Evolutionary conservation across 1,139 yeast genomes (phyloP).

Genomic region (Candida anutae): DNA sequence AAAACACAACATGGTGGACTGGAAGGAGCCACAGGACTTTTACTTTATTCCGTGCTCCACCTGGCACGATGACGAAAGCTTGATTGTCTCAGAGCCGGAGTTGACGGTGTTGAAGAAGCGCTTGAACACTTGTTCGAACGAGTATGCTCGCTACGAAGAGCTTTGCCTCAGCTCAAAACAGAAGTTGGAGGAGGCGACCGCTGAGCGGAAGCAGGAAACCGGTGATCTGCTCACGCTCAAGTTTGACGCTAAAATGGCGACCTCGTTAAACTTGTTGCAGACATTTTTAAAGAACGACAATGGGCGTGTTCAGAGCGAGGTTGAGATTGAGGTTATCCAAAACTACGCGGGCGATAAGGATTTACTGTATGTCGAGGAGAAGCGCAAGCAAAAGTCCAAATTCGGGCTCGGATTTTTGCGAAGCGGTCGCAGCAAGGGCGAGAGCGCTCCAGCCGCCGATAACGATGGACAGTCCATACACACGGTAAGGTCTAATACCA

Average conservation of each 20-base stretch:
- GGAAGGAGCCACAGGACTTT: slow-evolving; percentile 86
- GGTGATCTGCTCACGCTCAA: slow-evolving; percentile 29
- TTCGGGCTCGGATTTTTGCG: slow-evolving; percentile 51
- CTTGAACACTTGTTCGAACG: slow-evolving; percentile 43
- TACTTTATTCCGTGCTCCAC: slow-evolving; percentile 81
- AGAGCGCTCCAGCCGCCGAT: slow-evolving; percentile 6
- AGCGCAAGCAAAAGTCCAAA: slow-evolving; percentile 41
- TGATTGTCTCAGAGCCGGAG: slow-evolving; percentile 58
- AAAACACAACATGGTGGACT: slow-evolving; percentile 67
- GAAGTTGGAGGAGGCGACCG: slow-evolving; percentile 40
- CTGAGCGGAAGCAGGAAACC: slow-evolving; percentile 24
- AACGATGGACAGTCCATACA: slow-evolving; percentile 24
- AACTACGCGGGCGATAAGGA: slow-evolving; percentile 77
- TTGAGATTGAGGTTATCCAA: slow-evolving; percentile 84
- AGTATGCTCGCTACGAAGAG: slow-evolving; percentile 36
- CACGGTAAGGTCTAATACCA: slow-evolving; percentile 22
- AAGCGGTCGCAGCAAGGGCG: slow-evolving; percentile 7
- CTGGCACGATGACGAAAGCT: slow-evolving; percentile 93
- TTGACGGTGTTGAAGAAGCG: slow-evolving; percentile 56
- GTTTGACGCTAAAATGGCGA: slow-evolving; percentile 48
- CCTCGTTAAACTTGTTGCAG: slow-evolving; percentile 48
- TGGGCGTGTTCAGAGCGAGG: slow-evolving; percentile 65
- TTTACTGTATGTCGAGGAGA: slow-evolving; percentile 41
- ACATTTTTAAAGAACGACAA: slow-evolving; percentile 71
- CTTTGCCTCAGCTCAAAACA: slow-evolving; percentile 43